A percentile compares a stretch with the other conserved stretches of the same genome.
Evolutionary conservation across 2,329 filamentous ascomycete species (phyloP).

Genomic region (Diaporthe humulicola): DNA sequence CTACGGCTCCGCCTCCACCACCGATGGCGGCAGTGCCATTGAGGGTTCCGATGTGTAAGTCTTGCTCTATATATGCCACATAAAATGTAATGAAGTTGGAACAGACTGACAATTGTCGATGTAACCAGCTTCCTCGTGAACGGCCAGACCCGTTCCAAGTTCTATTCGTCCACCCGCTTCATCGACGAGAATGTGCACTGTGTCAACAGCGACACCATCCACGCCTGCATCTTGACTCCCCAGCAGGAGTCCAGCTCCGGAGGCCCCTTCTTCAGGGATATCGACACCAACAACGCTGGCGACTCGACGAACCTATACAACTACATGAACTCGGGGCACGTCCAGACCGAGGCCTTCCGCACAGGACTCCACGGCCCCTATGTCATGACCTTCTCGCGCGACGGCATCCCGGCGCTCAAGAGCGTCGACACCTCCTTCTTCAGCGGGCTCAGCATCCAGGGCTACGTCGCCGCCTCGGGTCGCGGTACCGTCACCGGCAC

Average conservation of each 20-base stretch:
- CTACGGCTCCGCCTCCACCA: conserved; percentile 60
- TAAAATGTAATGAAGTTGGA: too few relatives aligned
- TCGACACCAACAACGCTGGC: conserved; percentile 67
- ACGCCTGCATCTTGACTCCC: conserved; percentile 53
- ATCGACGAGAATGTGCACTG: conserved; percentile 72
- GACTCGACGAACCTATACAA: conserved; percentile 66
- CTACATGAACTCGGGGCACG: conserved; percentile 73
- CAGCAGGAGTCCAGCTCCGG: conserved; percentile 65
- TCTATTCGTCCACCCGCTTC: conserved; percentile 72
- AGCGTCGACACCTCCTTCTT: conserved; percentile 69
- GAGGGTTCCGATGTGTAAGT: conserved; percentile 58
- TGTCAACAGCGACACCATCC: conserved; percentile 47
- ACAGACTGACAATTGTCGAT: not conserved
- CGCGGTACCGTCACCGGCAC: conserved; percentile 68
- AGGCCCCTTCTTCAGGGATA: conserved; percentile 69
- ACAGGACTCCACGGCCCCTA: conserved; percentile 72
- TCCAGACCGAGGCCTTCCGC: conserved; percentile 67
- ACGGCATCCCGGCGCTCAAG: conserved; percentile 57
- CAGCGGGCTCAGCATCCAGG: conserved; percentile 62
- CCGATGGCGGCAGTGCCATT: conserved; percentile 58
- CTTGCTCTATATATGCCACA: not conserved
- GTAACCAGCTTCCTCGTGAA: conserved; percentile 56
- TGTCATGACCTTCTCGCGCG: conserved; percentile 67
- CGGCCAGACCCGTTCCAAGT: conserved; percentile 71
- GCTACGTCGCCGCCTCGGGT: conserved; percentile 62